Evolutionary conservation across 2,329 filamentous ascomycete species (phyloP).

Genomic region (Fusarium chaquense): DNA sequence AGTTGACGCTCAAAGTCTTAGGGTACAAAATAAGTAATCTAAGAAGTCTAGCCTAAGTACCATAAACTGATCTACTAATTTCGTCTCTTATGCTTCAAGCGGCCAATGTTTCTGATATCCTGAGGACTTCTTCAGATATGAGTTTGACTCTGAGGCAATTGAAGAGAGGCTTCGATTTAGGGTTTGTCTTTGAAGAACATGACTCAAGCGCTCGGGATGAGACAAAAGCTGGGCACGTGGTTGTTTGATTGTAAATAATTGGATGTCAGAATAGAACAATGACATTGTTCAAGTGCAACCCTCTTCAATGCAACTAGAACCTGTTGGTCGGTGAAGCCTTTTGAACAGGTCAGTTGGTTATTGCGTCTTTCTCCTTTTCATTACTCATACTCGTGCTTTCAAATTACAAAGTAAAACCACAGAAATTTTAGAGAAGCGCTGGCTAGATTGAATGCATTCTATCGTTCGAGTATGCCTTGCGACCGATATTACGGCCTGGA

Average conservation of each 20-base stretch:
- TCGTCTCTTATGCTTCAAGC: too few relatives aligned
- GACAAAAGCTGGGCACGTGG: not conserved
- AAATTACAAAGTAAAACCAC: too few relatives aligned
- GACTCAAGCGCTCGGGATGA: not conserved
- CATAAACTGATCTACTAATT: too few relatives aligned
- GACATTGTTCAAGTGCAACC: accelerated
- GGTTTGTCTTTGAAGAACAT: not conserved
- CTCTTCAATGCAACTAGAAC: not conserved
- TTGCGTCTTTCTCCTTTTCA: not conserved
- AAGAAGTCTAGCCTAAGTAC: too few relatives aligned
- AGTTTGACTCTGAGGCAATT: not conserved
- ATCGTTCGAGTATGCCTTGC: not conserved
- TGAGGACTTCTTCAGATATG: accelerated
- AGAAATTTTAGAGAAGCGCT: too few relatives aligned
- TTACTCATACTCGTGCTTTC: not conserved
- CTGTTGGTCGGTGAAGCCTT: not conserved
- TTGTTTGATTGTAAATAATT: not conserved
- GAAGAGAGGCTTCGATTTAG: not conserved
- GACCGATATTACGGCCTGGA: accelerated
- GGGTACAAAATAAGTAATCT: too few relatives aligned
- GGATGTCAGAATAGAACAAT: not conserved
- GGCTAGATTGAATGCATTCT: too few relatives aligned
- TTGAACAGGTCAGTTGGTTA: not conserved
- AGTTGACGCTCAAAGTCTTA: too few relatives aligned
- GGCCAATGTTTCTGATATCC: too few relatives aligned